phyloP scores from a whole-genome alignment of 768 basidiomycete genomes.

The Psilocybe cyanescens region DNA sequence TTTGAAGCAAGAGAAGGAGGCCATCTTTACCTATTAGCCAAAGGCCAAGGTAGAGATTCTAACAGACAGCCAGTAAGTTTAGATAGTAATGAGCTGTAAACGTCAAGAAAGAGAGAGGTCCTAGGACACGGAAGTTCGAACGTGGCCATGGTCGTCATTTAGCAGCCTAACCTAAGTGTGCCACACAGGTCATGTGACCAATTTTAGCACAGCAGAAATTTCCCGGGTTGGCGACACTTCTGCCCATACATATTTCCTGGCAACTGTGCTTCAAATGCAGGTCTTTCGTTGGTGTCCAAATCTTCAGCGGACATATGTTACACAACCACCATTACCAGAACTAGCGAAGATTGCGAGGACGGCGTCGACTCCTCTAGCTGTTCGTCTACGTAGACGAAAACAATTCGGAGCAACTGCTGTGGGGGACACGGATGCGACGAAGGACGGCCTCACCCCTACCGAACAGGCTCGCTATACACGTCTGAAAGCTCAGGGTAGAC shows the following conservation, averaged over 20 bases:
- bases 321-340: slow-evolving; percentile 40
- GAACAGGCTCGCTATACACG: slow-evolving; percentile 67
- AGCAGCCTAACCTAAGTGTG: no score
- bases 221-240: slow-evolving; percentile 13
- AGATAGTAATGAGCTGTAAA: slow-evolving; percentile 8
- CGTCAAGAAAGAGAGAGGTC: background rate
- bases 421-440: slow-evolving; percentile 49
- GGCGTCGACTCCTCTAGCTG: slow-evolving; percentile 73
- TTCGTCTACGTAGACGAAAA: slow-evolving; percentile 69
- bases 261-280: slow-evolving; percentile 31
- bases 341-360: slow-evolving; percentile 60
- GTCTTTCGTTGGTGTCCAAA: slow-evolving; percentile 32
- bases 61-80: slow-evolving; percentile 4
- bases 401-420: slow-evolving; percentile 37
- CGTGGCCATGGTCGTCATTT: background rate
- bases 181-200: background rate
- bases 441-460: slow-evolving; percentile 65
- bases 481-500: slow-evolving; percentile 53
- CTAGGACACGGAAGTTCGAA: background rate
- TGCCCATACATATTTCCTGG: background rate
- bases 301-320: slow-evolving; percentile 40
- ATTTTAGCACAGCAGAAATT: slow-evolving; percentile 15
- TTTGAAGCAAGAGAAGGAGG: slow-evolving; percentile 38
- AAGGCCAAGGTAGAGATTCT: slow-evolving; percentile 16
- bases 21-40: slow-evolving; percentile 38